A percentile compares a stretch with the other conserved stretches of the same genome.
Conservation (phyloP, 148 eudicot genomes). For the Limonium bicolor region DNA sequence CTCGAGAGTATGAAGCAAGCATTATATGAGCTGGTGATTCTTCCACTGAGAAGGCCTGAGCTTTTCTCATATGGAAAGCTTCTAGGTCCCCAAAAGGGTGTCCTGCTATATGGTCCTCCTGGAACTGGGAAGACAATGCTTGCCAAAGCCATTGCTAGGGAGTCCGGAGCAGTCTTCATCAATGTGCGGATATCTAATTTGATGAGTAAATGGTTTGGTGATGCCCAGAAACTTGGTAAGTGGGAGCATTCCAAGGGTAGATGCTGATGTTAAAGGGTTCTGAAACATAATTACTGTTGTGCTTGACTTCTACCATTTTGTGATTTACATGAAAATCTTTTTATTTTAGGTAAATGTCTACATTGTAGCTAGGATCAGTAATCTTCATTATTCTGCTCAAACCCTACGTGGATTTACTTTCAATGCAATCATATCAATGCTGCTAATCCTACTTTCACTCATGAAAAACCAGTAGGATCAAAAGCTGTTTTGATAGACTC, state of each 20-base stretch:
- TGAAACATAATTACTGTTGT: not conserved
- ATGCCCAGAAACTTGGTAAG: conserved; percentile 94
- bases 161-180: conserved; percentile 95
- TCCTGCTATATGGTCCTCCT: conserved; percentile 86
- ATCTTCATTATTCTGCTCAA: not conserved
- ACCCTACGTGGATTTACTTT: not conserved
- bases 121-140: conserved; percentile 99
- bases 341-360: not conserved
- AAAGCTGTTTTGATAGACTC: too few relatives aligned
- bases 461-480: too few relatives aligned
- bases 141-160: conserved; percentile 96
- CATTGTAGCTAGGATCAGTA: not conserved
- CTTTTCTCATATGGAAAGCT: conserved; percentile 77
- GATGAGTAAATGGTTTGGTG: conserved; percentile 99
- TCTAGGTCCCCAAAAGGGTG: conserved; percentile 90
- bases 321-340: not conserved
- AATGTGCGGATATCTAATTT: conserved; percentile 81
- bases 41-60: conserved; percentile 80
- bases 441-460: too few relatives aligned
- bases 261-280: not conserved
- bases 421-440: too few relatives aligned
- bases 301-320: not conserved
- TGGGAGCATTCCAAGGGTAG: conserved; percentile 6
- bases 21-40: conserved; percentile 73
- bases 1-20: conserved; percentile 72